Percentiles rank a stretch among this genome's conserved stretches.
These are phyloP conservation scores for Chlorella sp. DNA, from an alignment of 139 green algal species.

Conservation along the genomic window DNA sequence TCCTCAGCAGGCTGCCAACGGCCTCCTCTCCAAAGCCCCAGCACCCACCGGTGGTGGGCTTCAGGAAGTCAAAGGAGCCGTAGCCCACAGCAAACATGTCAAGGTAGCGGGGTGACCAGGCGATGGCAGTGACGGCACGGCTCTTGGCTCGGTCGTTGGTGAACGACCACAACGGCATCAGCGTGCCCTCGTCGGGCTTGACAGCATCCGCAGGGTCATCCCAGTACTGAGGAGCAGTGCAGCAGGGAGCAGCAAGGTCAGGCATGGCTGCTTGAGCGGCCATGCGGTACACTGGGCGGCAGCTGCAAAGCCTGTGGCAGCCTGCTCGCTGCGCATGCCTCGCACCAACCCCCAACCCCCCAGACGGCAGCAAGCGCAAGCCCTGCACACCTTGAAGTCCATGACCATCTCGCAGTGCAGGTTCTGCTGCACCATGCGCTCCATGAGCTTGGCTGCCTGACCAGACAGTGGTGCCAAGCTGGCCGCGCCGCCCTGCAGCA, in stretches of 20 bases:
- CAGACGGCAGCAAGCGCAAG: neutral
- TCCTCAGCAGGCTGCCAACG: no score
- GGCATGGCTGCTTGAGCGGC: neutral
- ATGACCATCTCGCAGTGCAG: conserved; percentile 82
- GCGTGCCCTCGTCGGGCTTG: conserved; percentile 76
- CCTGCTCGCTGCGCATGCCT: neutral
- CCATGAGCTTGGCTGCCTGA: conserved; percentile 62
- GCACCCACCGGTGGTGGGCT: conserved; percentile 66
- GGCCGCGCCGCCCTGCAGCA: neutral
- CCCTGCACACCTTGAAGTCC: conserved; percentile 86
- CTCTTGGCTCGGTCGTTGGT: conserved; percentile 46
- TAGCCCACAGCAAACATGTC: conserved; percentile 93
- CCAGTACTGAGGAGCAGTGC: conserved; percentile 80
- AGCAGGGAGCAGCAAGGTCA: neutral
- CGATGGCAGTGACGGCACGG: conserved; percentile 81
- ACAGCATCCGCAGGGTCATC: conserved; percentile 86
- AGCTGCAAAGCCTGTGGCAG: no score
- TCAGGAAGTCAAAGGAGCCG: conserved; percentile 90
- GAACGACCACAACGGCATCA: conserved; percentile 96
- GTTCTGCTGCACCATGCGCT: conserved; percentile 95
- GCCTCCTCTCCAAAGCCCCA: conserved; percentile 38
- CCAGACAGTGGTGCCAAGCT: neutral
- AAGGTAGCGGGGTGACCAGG: conserved; percentile 80
- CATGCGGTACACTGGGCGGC: no score
- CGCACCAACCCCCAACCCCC: neutral